Conservation (phyloP, 164 flowering plant species). For the Paratinospora sagittata region DNA sequence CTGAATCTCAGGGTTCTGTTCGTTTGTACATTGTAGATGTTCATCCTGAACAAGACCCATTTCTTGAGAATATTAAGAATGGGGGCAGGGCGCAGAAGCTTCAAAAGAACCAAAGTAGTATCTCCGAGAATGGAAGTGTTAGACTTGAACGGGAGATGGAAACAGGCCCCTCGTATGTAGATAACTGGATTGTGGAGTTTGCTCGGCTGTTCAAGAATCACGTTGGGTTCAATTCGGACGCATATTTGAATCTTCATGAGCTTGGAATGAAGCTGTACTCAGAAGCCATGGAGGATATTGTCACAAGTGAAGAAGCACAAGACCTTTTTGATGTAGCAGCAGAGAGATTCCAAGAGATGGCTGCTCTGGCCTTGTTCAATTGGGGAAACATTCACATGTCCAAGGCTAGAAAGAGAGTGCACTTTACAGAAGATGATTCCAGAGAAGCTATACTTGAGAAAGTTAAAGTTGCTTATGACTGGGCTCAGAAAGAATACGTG, state of each 20-base stretch:
- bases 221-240: conserved; percentile 64
- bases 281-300: conserved; percentile 80
- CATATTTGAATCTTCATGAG: conserved; percentile 71
- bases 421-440: conserved; percentile 43
- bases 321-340: conserved; percentile 56
- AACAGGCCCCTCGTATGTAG: conserved; percentile 33
- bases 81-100: conserved; percentile 14
- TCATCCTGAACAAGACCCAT: conserved; percentile 62
- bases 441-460: conserved; percentile 36
- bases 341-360: conserved; percentile 79
- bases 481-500: conserved; percentile 54
- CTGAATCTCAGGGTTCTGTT: conserved; percentile 41
- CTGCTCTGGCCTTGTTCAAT: conserved; percentile 77
- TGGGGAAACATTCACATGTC: conserved; percentile 94
- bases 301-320: conserved; percentile 79
- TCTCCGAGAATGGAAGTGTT: conserved; percentile 26
- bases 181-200: conserved; percentile 80
- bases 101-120: conserved; percentile 6
- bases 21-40: conserved; percentile 63
- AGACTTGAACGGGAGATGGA: conserved; percentile 16
- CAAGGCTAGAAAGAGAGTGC: conserved; percentile 59
- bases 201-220: conserved; percentile 72
- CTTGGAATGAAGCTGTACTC: conserved; percentile 70
- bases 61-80: conserved; percentile 25
- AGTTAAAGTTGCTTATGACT: conserved; percentile 53